phyloP scores from a whole-genome alignment of 495 filamentous ascomycete species.

The Chaetomidium leptoderma region DNA sequence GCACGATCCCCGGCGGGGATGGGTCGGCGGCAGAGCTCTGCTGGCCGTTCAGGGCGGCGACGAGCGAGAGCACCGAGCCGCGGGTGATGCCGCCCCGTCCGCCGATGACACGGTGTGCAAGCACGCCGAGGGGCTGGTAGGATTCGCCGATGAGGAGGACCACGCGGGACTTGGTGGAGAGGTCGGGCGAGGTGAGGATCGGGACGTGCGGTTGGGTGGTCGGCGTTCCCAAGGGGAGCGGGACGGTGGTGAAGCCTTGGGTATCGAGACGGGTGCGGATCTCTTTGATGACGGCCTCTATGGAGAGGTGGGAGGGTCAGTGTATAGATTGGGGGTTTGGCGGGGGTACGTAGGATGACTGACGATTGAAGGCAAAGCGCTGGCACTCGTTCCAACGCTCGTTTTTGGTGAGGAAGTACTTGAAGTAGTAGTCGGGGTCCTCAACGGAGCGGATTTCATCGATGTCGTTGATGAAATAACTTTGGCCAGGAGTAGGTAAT shows the following conservation, averaged over 20 bases:
- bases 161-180: slow-evolving; percentile 54
- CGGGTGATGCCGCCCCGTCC: slow-evolving; percentile 55
- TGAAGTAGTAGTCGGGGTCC: slow-evolving; percentile 62
- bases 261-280: slow-evolving; percentile 56
- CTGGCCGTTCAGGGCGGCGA: slow-evolving; percentile 47
- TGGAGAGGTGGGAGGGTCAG: background rate
- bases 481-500: slow-evolving; percentile 29
- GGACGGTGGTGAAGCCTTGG: slow-evolving; percentile 52
- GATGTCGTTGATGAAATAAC: slow-evolving; percentile 65
- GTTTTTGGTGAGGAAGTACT: slow-evolving; percentile 67
- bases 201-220: slow-evolving; percentile 55
- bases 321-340: no score
- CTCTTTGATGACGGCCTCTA: slow-evolving; percentile 60
- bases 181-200: slow-evolving; percentile 59
- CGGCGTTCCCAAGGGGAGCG: slow-evolving; percentile 53
- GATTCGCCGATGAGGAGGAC: slow-evolving; percentile 71
- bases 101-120: slow-evolving; percentile 62
- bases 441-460: slow-evolving; percentile 67
- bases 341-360: slow-evolving; percentile 12
- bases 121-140: slow-evolving; percentile 66
- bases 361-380: slow-evolving; percentile 66
- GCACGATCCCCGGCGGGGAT: slow-evolving; percentile 50
- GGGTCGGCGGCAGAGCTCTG: slow-evolving; percentile 28
- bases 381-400: slow-evolving; percentile 66
- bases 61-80: slow-evolving; percentile 62